Evolutionary conservation across 179 eudicot genomes (phyloP).

Genomic region (Silene noctiflora): DNA sequence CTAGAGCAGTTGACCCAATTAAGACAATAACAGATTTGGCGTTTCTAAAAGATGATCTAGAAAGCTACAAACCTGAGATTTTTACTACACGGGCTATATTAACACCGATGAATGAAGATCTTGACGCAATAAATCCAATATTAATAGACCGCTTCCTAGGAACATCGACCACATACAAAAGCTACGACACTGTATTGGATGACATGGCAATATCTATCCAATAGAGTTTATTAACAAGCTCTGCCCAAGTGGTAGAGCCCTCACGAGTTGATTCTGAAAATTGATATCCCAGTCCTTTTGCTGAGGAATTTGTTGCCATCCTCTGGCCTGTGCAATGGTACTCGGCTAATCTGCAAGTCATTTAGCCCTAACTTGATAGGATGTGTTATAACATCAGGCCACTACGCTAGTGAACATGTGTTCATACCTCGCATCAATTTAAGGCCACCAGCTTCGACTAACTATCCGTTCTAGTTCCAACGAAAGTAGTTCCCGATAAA

Average conservation of each 20-base stretch:
- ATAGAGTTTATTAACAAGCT: neutral
- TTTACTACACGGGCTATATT: too few species aligned
- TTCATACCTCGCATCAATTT: too few species aligned
- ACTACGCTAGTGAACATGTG: neutral
- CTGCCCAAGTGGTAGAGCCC: constrained; percentile 14
- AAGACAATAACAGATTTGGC: too few species aligned
- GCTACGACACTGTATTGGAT: neutral
- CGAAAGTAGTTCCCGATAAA: too few species aligned
- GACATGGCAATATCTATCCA: neutral
- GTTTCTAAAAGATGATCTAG: too few species aligned
- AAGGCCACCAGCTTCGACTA: too few species aligned
- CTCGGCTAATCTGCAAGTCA: constrained; percentile 10
- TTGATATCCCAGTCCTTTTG: neutral
- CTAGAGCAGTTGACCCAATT: too few species aligned
- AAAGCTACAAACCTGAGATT: too few species aligned
- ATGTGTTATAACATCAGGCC: constrained; percentile 1
- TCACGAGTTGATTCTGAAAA: neutral
- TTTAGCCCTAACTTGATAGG: neutral
- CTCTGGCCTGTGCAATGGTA: constrained; percentile 11
- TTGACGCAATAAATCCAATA: neutral
- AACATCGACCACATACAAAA: neutral
- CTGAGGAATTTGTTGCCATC: neutral
- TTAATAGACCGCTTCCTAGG: neutral
- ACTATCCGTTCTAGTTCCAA: too few species aligned
- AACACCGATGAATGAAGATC: constrained; percentile 8